Percentiles rank a stretch among this genome's conserved stretches.
Evolutionary conservation across 2,329 filamentous ascomycete genomes (phyloP).

Genomic region (Aquanectria penicillioides): DNA sequence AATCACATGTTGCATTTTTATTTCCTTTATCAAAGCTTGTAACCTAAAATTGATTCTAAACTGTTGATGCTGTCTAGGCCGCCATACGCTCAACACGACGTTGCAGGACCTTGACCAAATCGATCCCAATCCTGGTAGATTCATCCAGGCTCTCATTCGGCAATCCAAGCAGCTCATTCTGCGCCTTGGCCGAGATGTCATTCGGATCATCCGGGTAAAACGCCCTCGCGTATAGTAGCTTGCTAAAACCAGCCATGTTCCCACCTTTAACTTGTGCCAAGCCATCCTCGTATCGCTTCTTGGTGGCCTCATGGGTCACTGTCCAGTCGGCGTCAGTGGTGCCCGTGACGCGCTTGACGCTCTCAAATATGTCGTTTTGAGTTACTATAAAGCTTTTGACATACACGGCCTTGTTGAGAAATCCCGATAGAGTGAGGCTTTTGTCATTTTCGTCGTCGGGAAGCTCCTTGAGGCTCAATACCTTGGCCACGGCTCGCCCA

Average conservation of each 20-base stretch:
- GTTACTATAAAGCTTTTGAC: slow-evolving; percentile 65
- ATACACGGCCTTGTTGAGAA: slow-evolving; percentile 58
- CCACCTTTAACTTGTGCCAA: slow-evolving; percentile 52
- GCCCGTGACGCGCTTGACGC: slow-evolving; percentile 65
- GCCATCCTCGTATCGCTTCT: slow-evolving; percentile 59
- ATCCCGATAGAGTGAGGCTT: slow-evolving; percentile 49
- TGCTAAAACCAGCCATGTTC: slow-evolving; percentile 54
- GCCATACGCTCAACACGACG: too few species aligned
- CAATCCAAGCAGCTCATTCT: slow-evolving; percentile 63
- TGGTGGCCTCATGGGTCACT: slow-evolving; percentile 56
- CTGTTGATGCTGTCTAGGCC: too few species aligned
- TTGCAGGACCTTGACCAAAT: slow-evolving; percentile 54
- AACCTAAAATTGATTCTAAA: too few species aligned
- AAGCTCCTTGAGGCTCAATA: slow-evolving; percentile 58
- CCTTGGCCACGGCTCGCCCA: slow-evolving; percentile 59
- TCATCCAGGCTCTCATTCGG: slow-evolving; percentile 65
- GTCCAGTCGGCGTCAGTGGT: slow-evolving; percentile 68
- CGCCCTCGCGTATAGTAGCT: slow-evolving; percentile 60
- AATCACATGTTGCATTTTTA: too few species aligned
- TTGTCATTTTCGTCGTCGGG: slow-evolving; percentile 47
- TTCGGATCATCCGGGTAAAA: slow-evolving; percentile 53
- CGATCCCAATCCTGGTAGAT: slow-evolving; percentile 57
- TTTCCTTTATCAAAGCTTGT: too few species aligned
- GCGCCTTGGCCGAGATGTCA: slow-evolving; percentile 50
- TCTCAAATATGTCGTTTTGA: slow-evolving; percentile 72